phyloP scores from a whole-genome alignment of 2,329 filamentous ascomycete species.

The Ramularia collo-cygni region DNA sequence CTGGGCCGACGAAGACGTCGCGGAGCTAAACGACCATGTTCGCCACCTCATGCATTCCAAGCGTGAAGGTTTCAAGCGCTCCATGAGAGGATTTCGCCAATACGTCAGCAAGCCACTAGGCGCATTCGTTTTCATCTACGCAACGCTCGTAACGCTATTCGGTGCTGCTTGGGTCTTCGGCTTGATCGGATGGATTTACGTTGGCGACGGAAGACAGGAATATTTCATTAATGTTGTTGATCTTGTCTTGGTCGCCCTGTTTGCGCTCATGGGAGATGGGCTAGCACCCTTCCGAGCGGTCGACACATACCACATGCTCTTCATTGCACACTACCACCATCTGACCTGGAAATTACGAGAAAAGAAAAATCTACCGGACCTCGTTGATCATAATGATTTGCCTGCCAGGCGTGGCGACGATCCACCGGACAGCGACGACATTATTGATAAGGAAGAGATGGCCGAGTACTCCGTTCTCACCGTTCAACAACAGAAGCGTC shows the following conservation, averaged over 20 bases:
- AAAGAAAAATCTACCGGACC: constrained; percentile 52
- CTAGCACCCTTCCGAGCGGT: constrained; percentile 65
- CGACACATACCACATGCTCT: constrained; percentile 84
- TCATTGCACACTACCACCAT: constrained; percentile 65
- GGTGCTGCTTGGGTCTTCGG: constrained; percentile 87
- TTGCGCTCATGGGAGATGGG: constrained; percentile 57
- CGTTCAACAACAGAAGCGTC: constrained; percentile 56
- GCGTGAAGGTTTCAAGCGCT: constrained; percentile 69
- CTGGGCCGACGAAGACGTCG: constrained; percentile 68
- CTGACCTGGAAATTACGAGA: constrained; percentile 58
- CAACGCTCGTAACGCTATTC: constrained; percentile 74
- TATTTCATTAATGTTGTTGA: constrained; percentile 52
- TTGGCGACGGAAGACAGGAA: constrained; percentile 61
- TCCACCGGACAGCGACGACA: constrained; percentile 30
- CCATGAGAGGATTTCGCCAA: constrained; percentile 72
- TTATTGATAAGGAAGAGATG: constrained; percentile 38
- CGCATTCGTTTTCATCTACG: constrained; percentile 78
- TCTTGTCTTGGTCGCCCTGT: constrained; percentile 54
- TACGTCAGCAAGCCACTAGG: constrained; percentile 70
- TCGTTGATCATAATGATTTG: constrained; percentile 64
- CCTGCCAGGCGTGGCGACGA: constrained; percentile 37
- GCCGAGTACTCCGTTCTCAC: constrained; percentile 57
- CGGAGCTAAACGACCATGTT: constrained; percentile 76
- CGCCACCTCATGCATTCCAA: constrained; percentile 81
- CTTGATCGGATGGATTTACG: constrained; percentile 79